These are phyloP conservation scores for Mimosa pudica DNA, from an alignment of 306 rosid genomes.

Conservation along the genomic window DNA sequence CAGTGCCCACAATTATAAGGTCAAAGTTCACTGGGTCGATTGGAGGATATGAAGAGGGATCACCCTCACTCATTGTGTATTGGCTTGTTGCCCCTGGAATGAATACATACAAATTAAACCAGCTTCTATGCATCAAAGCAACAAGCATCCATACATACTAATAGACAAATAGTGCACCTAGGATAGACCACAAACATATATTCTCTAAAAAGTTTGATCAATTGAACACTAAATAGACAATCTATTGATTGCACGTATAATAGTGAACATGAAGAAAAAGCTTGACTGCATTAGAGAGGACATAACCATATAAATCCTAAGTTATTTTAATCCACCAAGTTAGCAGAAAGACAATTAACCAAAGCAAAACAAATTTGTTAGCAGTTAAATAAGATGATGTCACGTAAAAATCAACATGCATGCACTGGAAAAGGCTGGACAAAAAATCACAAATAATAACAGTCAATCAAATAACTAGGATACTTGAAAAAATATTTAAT, in stretches of 20 bases:
- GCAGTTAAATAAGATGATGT: neutral
- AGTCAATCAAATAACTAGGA: neutral
- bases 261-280: neutral
- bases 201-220: neutral
- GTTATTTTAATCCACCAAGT: neutral
- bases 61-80: conserved; percentile 50
- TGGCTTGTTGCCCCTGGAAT: too few relatives aligned
- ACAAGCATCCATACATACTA: neutral
- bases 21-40: conserved; percentile 79
- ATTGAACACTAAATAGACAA: neutral
- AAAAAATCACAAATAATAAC: neutral
- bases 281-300: neutral
- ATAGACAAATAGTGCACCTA: neutral
- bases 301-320: neutral
- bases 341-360: neutral
- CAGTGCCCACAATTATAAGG: conserved; percentile 79
- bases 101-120: too few relatives aligned
- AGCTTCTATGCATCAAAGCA: neutral
- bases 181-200: neutral
- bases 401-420: neutral
- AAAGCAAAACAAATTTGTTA: neutral
- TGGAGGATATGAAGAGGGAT: conserved; percentile 47
- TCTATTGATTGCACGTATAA: neutral
- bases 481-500: neutral
- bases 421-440: neutral